Percentiles rank a stretch among this genome's conserved stretches.
Conservation (phyloP, 2,329 filamentous ascomycete genomes). For the Verticillium isaacii region DNA sequence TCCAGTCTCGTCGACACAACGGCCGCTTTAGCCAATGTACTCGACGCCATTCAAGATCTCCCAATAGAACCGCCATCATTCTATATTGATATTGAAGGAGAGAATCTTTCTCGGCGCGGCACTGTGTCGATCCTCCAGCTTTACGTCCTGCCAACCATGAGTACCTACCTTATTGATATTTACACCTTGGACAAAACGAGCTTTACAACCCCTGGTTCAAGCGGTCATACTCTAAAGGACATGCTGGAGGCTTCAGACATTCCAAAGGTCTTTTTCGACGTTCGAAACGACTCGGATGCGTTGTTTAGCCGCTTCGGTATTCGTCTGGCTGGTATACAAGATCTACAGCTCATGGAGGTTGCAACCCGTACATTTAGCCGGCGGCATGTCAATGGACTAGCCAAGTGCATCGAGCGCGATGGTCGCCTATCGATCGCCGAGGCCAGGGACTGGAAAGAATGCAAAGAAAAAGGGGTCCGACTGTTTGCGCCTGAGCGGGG, state of each 20-base stretch:
- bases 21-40: no score
- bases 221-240: slow-evolving; percentile 20
- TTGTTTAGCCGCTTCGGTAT: slow-evolving; percentile 41
- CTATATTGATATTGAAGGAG: slow-evolving; percentile 45
- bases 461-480: slow-evolving; percentile 28
- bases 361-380: slow-evolving; percentile 20
- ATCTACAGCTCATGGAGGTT: slow-evolving; percentile 54
- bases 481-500: slow-evolving; percentile 37
- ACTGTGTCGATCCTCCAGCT: slow-evolving; percentile 38
- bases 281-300: slow-evolving; percentile 54
- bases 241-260: slow-evolving; percentile 39
- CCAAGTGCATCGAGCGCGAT: slow-evolving; percentile 25
- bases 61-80: slow-evolving; percentile 14
- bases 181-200: slow-evolving; percentile 26
- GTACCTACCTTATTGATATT: slow-evolving; percentile 40
- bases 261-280: slow-evolving; percentile 52
- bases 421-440: slow-evolving; percentile 1
- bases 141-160: slow-evolving; percentile 20
- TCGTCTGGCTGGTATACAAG: slow-evolving; percentile 35
- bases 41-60: no score
- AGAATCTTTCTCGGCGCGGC: slow-evolving; percentile 34
- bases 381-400: slow-evolving; percentile 16
- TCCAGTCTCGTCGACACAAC: no score
- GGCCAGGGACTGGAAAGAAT: slow-evolving; percentile 7
- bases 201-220: slow-evolving; percentile 14